Percentiles rank a stretch among this genome's conserved stretches.
Evolutionary conservation across 495 filamentous ascomycete genomes (phyloP).

Genomic region (Daldinia concentrica): DNA sequence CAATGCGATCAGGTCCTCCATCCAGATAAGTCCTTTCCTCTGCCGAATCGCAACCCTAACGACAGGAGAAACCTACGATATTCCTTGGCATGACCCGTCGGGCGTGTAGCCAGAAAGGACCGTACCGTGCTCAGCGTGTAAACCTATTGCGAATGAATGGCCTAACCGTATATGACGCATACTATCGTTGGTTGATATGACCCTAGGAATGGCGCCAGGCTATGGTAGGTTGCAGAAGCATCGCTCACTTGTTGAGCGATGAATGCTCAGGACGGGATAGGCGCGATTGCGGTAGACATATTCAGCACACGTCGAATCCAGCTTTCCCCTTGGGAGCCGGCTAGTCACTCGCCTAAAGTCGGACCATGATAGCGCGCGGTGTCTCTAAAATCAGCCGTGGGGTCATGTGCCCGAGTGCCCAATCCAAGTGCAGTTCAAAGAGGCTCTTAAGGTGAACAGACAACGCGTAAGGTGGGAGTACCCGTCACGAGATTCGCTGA

Average conservation of each 20-base stretch:
- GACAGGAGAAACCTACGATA: slow-evolving; percentile 5
- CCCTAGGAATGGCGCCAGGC: background rate
- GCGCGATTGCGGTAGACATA: background rate
- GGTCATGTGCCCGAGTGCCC: slow-evolving; percentile 20
- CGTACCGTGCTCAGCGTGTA: slow-evolving; percentile 3
- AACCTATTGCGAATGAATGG: background rate
- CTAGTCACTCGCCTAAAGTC: slow-evolving; percentile 8
- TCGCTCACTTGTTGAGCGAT: slow-evolving; percentile 10
- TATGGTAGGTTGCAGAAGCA: slow-evolving; percentile 8
- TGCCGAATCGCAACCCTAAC: slow-evolving; percentile 1
- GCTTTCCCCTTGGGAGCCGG: background rate
- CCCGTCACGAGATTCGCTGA: slow-evolving; percentile 35
- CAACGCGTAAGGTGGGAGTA: slow-evolving; percentile 29
- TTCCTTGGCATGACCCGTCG: slow-evolving; percentile 14
- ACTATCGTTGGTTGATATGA: slow-evolving; percentile 6
- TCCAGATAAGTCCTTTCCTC: background rate
- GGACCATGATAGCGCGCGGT: slow-evolving; percentile 15
- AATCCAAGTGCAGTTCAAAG: slow-evolving; percentile 30
- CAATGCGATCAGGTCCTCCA: background rate
- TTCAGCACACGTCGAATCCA: slow-evolving; percentile 14
- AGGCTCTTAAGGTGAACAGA: slow-evolving; percentile 43
- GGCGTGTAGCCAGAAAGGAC: slow-evolving; percentile 5
- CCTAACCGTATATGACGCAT: background rate
- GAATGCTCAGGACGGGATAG: slow-evolving; percentile 11
- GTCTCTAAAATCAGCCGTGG: slow-evolving; percentile 12